These are phyloP conservation scores for Xylaria flabelliformis DNA, from an alignment of 495 filamentous ascomycete genomes.

Conservation along the genomic window DNA sequence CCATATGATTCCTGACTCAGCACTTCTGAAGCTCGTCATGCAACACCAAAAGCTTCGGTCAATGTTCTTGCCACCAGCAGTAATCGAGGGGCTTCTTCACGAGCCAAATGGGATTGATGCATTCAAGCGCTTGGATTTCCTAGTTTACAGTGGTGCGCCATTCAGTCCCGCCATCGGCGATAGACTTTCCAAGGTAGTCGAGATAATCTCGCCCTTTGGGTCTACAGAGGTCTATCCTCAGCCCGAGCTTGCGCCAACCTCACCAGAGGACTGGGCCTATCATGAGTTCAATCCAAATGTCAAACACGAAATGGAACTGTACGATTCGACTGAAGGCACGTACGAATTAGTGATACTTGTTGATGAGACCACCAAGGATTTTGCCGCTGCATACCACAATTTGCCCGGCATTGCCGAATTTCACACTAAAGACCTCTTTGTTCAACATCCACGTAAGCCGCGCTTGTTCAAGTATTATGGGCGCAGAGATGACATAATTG, in stretches of 20 bases:
- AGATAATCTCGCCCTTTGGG: constrained; percentile 29
- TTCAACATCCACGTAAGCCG: background rate
- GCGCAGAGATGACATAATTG: constrained; percentile 65
- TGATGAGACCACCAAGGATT: background rate
- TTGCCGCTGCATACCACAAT: background rate
- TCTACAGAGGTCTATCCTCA: constrained; percentile 26
- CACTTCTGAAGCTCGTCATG: constrained; percentile 31
- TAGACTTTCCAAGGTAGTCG: constrained; percentile 14
- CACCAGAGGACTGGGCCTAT: constrained; percentile 32
- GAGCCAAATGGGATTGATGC: constrained; percentile 22
- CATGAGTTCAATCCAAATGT: constrained; percentile 31
- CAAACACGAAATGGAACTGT: constrained; percentile 32
- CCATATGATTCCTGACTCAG: constrained; percentile 28
- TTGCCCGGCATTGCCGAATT: background rate
- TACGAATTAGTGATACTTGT: constrained; percentile 6
- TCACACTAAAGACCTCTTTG: constrained; percentile 14
- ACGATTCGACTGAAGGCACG: constrained; percentile 34
- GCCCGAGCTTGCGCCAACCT: constrained; percentile 7
- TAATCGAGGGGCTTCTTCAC: constrained; percentile 33
- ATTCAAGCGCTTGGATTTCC: constrained; percentile 31
- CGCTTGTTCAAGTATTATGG: constrained; percentile 56
- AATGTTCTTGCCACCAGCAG: constrained; percentile 32
- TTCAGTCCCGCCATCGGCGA: constrained; percentile 25
- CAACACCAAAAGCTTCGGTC: constrained; percentile 30
- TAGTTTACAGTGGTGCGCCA: constrained; percentile 39